Evolutionary conservation across 2,329 filamentous ascomycete species (phyloP), one percentile per base, ranked within the genome.

Genomic region (Ascochyta lentis): DNA sequence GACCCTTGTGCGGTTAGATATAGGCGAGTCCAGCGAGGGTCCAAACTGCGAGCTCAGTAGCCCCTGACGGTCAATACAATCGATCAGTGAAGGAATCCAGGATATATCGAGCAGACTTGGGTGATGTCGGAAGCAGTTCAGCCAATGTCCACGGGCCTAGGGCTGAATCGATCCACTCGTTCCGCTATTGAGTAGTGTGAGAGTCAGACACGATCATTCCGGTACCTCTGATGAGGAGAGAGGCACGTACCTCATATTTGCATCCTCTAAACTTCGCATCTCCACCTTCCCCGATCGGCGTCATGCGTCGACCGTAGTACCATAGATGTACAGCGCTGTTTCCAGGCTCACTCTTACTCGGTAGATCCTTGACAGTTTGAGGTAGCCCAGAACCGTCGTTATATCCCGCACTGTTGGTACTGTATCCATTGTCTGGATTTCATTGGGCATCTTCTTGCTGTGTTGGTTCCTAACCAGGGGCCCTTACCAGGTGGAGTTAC

Each of bases 231-330:
- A 37, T 34, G 24, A 51, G 12, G 29, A 41, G 26, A 16, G 42
- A 49, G 57, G 49, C 46, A 60, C 57, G 41, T 61, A 62, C 60
- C 56, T 56, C 50, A 37, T 57, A 59, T 49, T 51, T 44, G 56
- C 41, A 49, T 29, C 39, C 52, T 23, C 7, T 60, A 54, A 29
- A 55, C 34, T 54, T 64, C 61, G 60, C 63, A 8, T 64, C 64
- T 66, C 64, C 63, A 66, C 65, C 39, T 66, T 65, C 54, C 56
- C 60, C 59, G 63, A 46, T 52, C 56, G 54, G 53, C 56, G 57
- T 29, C 47, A 31, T 37, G 26, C 54, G 23, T 48, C 22, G 15
- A 1, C 39, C 27, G 43, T 56, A 16, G 59, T 59, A 68, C 55
- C 51, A 54, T 62, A 54, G 43, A 43, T 23, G 37, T 50, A 50